Conservation (phyloP, 2,329 filamentous ascomycete species). For the Gnomoniopsis sp. region DNA sequence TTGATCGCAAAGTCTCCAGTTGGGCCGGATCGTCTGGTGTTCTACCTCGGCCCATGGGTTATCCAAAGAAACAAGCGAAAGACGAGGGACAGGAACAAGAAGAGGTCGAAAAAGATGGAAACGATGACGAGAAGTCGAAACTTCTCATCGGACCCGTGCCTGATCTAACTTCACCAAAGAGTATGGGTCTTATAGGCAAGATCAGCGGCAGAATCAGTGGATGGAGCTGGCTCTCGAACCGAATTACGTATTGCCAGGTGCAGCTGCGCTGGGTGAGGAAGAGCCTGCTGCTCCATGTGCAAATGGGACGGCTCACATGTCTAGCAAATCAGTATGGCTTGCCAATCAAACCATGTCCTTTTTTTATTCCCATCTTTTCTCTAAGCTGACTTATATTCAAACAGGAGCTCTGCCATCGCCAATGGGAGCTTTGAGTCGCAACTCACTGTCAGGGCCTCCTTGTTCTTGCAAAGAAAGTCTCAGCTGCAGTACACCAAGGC, state of each 20-base stretch:
- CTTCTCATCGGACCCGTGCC: conserved; percentile 6
- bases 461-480: not conserved
- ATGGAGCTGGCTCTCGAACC: not conserved
- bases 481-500: not conserved
- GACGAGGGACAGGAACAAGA: not conserved
- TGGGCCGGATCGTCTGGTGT: too few relatives aligned
- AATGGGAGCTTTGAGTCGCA: conserved; percentile 7
- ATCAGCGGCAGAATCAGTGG: not conserved
- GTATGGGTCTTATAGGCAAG: not conserved
- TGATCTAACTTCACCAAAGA: conserved; percentile 1
- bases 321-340: not conserved
- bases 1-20: too few relatives aligned
- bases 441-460: not conserved
- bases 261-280: conserved; percentile 8
- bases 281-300: conserved; percentile 1
- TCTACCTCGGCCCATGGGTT: too few relatives aligned
- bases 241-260: not conserved
- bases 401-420: not conserved
- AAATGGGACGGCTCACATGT: conserved; percentile 4
- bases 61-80: too few relatives aligned
- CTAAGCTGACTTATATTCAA: not conserved
- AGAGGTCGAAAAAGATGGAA: not conserved
- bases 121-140: not conserved
- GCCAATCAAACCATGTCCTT: not conserved
- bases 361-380: too few relatives aligned